Base-by-base conservation (phyloP, 1,139 yeast genomes). In the Ogataea hybrid region DNA sequence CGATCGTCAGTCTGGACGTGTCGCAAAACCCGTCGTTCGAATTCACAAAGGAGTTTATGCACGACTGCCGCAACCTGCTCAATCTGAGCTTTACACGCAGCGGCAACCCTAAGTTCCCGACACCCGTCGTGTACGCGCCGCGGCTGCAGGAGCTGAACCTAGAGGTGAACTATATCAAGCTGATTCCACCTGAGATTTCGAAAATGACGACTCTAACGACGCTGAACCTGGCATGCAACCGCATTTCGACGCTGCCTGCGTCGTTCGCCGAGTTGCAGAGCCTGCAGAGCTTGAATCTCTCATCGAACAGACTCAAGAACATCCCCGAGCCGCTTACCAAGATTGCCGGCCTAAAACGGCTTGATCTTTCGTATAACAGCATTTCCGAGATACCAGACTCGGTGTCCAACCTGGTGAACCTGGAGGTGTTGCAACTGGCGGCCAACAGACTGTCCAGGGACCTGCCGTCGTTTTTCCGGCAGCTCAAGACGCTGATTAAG, bases 21-120 rank as follows among this genome's bases (percentile, higher is more conserved):
- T 85, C 95, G 1, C 81, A 85, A 49, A 90, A 90, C 60, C 95
- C 96, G 6, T 84, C 95, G 16, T 83, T 90, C 40, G 79, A 81
- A 45, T 69, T 90, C 25, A 96, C 97, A 0, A 67, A 80, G 44
- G 96, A 89, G 60, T 89, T 89, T 59, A 81, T 89, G 52, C 95
- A 88, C 59, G 79, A 87, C 22, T 84, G 96, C 52, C 74, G 79
- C 37, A 85, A 85, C 55, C 69, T 90, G 52, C 74, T 77, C 25
- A 75, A 79, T 44, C 71, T 89, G 46, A 73, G 79, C 41, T 87
- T 81, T 68, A 79, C 87, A 1, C 73, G n/a, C n/a, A n/a, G n/a
- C n/a, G n/a, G n/a, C n/a, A n/a, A n/a, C n/a, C n/a, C n/a, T n/a
- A n/a, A n/a, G n/a, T n/a, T n/a, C n/a, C n/a, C n/a, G n/a, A n/a